Evolutionary conservation across 768 basidiomycete genomes (phyloP), one percentile per base, ranked within the genome.

Genomic region (Gymnopilus junonius): DNA sequence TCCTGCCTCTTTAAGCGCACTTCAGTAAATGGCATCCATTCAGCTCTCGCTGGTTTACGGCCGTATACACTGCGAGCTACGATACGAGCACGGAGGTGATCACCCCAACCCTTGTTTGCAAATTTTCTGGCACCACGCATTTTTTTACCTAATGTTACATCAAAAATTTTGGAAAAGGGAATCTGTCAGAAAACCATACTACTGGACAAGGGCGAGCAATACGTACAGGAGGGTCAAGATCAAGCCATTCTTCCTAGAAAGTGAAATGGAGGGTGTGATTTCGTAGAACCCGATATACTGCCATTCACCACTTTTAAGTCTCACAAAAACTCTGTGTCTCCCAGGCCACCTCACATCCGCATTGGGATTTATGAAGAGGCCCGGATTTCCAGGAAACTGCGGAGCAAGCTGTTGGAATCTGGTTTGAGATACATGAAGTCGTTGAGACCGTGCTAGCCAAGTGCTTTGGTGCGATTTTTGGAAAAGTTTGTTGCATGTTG

Each of bases 241-340:
- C 17, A 61, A 57, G 55, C 73, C 70, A 54, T 69, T 68, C 65
- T 64, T 55, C 68, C 69, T 65, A 10, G 79, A 80, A 2, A 62
- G 71, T n/a, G 83, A 83, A 48, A 82, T 78, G 74, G 73, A 74
- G 0, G 61, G 65, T 43, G 70, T 72, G 23, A 71, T 75, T 21
- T 71, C 67, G 29, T 75, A 75, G 48, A 79, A 76, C 17, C 77
- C 82, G 45, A 61, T 56, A 12, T 74, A 68, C 8, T 71, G 82
- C 65, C 80, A 82, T 11, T 37, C 39, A 14, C 65, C 65, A 2
- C 67, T 76, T 48, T 67, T 77, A 14, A 71, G 73, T 7, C 75
- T 71, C 11, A 77, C 82, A 54, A 71, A 75, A 4, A 67, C 71
- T 0, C 72, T 79, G 23, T 63, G 61, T 1, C 21, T 82, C 77